Evolutionary conservation across 352 stramenopile species (phyloP).

Genomic region (Achlya hypogyna): DNA sequence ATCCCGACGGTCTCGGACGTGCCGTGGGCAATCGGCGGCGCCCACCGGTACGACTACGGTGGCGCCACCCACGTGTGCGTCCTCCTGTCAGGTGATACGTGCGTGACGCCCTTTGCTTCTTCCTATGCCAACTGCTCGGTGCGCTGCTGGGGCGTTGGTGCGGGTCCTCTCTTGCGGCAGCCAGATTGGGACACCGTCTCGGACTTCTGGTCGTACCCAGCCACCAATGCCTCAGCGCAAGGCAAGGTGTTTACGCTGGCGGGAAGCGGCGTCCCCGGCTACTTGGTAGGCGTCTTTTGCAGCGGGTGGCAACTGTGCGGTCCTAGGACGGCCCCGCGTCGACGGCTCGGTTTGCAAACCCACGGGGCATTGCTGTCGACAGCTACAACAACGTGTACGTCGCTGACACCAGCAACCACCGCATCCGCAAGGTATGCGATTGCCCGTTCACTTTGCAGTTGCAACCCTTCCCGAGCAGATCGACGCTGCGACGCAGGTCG

Average conservation of each 20-base stretch:
- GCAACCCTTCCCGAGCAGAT: background rate
- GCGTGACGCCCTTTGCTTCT: constrained; percentile 56
- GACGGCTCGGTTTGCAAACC: constrained; percentile 47
- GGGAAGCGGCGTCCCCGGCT: constrained; percentile 66
- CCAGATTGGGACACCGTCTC: constrained; percentile 33
- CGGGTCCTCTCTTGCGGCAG: constrained; percentile 31
- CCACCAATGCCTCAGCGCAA: constrained; percentile 61
- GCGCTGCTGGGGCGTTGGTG: constrained; percentile 85
- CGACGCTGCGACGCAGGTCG: background rate
- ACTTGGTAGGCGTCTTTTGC: constrained; percentile 21
- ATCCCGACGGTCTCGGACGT: constrained; percentile 89
- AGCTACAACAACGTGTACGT: constrained; percentile 48
- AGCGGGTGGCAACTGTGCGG: constrained; percentile 29
- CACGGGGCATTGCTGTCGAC: constrained; percentile 53
- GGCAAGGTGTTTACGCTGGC: constrained; percentile 86
- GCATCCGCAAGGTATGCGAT: constrained; percentile 58
- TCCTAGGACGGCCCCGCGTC: constrained; percentile 36
- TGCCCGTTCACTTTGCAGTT: constrained; percentile 21
- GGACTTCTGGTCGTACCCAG: constrained; percentile 58
- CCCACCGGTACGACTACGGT: constrained; percentile 91
- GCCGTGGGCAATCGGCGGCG: constrained; percentile 85
- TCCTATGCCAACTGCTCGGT: constrained; percentile 86
- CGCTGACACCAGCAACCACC: constrained; percentile 74
- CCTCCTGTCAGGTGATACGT: constrained; percentile 79
- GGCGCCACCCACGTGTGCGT: constrained; percentile 75